These are phyloP conservation scores for Lepiota venenata DNA, from an alignment of 768 basidiomycete genomes.

Conservation along the genomic window DNA sequence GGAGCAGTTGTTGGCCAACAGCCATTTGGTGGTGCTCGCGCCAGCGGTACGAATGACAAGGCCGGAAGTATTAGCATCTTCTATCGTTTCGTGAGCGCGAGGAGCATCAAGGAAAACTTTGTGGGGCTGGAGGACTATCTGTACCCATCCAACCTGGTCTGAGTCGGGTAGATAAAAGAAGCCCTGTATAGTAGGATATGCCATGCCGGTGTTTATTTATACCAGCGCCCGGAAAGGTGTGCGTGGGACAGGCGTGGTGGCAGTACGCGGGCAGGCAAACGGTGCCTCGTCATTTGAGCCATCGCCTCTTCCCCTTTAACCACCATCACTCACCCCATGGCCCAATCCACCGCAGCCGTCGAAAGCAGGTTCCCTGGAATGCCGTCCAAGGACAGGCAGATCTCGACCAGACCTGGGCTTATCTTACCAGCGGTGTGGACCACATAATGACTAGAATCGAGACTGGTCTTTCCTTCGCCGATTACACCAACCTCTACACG, in stretches of 20 bases:
- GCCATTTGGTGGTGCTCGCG: constrained; percentile 93
- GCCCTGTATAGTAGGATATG: too few species aligned
- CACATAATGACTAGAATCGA: constrained; percentile 91
- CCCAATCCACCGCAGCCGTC: constrained; percentile 23
- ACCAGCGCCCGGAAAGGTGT: neutral
- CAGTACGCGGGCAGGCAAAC: constrained; percentile 1
- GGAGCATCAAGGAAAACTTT: constrained; percentile 98
- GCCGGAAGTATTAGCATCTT: constrained; percentile 75
- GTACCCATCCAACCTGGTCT: constrained; percentile 88
- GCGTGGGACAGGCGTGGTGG: constrained; percentile 11
- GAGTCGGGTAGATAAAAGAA: constrained; percentile 11
- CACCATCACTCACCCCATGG: constrained; percentile 32
- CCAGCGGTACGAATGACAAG: constrained; percentile 97
- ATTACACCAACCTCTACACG: constrained; percentile 81
- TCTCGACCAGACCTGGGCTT: constrained; percentile 84
- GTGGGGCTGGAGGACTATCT: constrained; percentile 73
- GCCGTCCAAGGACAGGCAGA: constrained; percentile 70
- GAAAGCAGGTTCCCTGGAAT: constrained; percentile 38
- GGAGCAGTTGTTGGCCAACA: constrained; percentile 98
- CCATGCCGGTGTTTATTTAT: too few species aligned
- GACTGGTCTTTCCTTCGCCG: constrained; percentile 67
- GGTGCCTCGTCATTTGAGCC: constrained; percentile 6
- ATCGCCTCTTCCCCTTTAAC: constrained; percentile 14
- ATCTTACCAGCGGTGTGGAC: constrained; percentile 80
- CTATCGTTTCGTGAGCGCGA: constrained; percentile 77